Evolutionary conservation across 441 rosid species (phyloP).

Genomic region (Syzygium syzygioides): DNA sequence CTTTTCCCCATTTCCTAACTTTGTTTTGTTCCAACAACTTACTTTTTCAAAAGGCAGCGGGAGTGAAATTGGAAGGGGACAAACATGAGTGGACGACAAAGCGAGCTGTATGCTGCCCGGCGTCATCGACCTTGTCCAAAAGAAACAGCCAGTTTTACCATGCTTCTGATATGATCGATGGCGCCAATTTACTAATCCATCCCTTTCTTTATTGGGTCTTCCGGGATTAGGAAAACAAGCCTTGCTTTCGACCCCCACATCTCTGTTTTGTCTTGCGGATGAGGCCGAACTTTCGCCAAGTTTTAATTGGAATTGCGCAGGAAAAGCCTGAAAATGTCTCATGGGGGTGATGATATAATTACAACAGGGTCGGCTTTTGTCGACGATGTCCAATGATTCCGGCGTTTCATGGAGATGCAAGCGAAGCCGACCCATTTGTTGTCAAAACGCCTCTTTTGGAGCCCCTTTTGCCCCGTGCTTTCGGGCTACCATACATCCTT

Average conservation of each 20-base stretch:
- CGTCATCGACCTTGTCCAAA: constrained; percentile 1
- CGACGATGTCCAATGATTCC: background rate
- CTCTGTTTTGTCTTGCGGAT: background rate
- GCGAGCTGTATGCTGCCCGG: constrained; percentile 15
- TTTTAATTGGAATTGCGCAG: background rate
- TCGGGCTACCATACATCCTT: background rate
- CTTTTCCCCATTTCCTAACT: background rate
- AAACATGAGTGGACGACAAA: constrained; percentile 35
- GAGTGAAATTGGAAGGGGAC: constrained; percentile 1
- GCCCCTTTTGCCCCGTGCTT: background rate
- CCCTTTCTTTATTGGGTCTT: background rate
- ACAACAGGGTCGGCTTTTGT: background rate
- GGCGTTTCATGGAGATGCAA: background rate
- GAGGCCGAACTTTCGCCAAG: background rate
- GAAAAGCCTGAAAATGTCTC: background rate
- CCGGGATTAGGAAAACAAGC: background rate
- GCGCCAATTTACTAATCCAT: background rate
- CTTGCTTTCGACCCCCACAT: background rate
- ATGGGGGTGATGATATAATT: background rate
- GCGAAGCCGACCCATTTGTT: background rate
- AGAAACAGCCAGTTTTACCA: background rate
- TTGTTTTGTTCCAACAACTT: background rate
- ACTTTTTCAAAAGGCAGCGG: background rate
- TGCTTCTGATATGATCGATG: background rate
- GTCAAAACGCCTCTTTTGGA: background rate